phyloP scores from a whole-genome alignment of 1,139 yeast species.

The Yamadazyma oceani region DNA sequence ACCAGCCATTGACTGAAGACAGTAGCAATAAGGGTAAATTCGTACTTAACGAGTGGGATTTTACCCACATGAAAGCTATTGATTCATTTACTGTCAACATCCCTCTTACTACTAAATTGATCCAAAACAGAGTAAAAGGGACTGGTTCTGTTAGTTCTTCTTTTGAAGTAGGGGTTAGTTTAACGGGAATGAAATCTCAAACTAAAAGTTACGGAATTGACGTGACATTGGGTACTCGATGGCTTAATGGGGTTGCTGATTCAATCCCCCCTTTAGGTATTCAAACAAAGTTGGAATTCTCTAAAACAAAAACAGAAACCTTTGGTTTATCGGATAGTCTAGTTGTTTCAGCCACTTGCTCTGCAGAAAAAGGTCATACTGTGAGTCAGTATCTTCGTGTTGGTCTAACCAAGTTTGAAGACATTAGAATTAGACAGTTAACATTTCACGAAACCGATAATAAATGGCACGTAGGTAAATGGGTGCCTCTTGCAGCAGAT shows the following conservation, averaged over 20 bases:
- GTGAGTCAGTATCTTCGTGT: constrained; percentile 10
- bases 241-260: not conserved
- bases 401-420: constrained; percentile 6
- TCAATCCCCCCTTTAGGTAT: not conserved
- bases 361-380: constrained; percentile 12
- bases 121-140: constrained; percentile 11
- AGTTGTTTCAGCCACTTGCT: constrained; percentile 9
- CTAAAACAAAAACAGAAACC: constrained; percentile 1
- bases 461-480: not conserved
- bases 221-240: not conserved
- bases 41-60: constrained; percentile 13
- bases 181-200: not conserved
- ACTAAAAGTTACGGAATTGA: not conserved
- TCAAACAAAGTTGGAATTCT: constrained; percentile 4
- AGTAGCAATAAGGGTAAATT: not conserved
- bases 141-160: constrained; percentile 13
- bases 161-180: constrained; percentile 5
- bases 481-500: not conserved
- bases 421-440: constrained; percentile 6
- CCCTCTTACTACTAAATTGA: constrained; percentile 11
- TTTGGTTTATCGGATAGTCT: constrained; percentile 7
- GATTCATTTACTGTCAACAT: constrained; percentile 1
- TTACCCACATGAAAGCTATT: constrained; percentile 6
- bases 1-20: constrained; percentile 1
- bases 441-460: not conserved